Conservation (phyloP, 352 stramenopile species). For the Phytophthora cryptogea region DNA sequence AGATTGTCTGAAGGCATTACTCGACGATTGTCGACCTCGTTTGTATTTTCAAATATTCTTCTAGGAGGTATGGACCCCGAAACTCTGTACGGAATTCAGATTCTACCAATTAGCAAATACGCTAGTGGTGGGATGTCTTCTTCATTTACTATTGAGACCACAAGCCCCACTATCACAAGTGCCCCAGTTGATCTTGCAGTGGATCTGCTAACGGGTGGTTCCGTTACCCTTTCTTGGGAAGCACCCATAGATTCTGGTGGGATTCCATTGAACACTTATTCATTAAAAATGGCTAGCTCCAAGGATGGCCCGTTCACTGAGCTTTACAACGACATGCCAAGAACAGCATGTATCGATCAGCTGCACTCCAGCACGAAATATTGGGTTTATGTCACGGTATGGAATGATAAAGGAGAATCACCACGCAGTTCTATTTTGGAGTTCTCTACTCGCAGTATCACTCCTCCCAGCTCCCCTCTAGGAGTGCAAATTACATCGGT, state of each 20-base stretch:
- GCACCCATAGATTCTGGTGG: conserved; percentile 51
- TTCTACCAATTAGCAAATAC: conserved; percentile 42
- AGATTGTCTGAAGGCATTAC: conserved; percentile 17
- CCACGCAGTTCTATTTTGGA: conserved; percentile 15
- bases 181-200: conserved; percentile 27
- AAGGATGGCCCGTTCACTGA: conserved; percentile 25
- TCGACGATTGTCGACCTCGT: conserved; percentile 11
- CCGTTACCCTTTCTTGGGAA: conserved; percentile 43
- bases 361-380: conserved; percentile 44
- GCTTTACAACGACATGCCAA: conserved; percentile 27
- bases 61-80: conserved; percentile 53
- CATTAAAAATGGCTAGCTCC: conserved; percentile 31
- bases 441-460: conserved; percentile 33
- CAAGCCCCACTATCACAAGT: conserved; percentile 34
- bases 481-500: conserved; percentile 39
- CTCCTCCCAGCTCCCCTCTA: conserved; percentile 33
- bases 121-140: conserved; percentile 33
- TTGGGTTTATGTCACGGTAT: conserved; percentile 43
- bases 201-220: conserved; percentile 39
- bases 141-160: conserved; percentile 34
- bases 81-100: conserved; percentile 57
- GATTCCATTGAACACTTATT: conserved; percentile 41
- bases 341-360: conserved; percentile 29
- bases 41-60: conserved; percentile 24
- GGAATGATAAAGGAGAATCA: conserved; percentile 47